A percentile compares a stretch with the other conserved stretches of the same genome.
These are phyloP conservation scores for Phytophthora fragariae DNA, from an alignment of 352 stramenopile species.

Conservation along the genomic window DNA sequence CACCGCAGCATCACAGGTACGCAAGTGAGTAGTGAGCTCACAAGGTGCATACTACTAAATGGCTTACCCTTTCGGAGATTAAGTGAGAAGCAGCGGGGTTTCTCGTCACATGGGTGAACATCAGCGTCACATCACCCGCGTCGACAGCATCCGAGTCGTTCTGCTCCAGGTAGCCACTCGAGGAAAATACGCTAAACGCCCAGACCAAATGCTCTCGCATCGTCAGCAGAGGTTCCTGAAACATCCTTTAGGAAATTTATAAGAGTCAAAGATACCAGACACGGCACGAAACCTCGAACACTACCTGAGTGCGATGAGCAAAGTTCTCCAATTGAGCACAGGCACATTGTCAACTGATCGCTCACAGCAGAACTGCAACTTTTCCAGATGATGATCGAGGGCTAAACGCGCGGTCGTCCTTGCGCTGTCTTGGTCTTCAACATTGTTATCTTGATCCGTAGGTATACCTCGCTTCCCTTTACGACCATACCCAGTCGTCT, in stretches of 20 bases:
- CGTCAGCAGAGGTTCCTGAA: slow-evolving; percentile 62
- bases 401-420: slow-evolving; percentile 14
- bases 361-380: slow-evolving; percentile 71
- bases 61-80: slow-evolving; percentile 59
- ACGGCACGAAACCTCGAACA: background rate
- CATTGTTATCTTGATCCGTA: slow-evolving; percentile 11
- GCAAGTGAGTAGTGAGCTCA: background rate
- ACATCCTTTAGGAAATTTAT: slow-evolving; percentile 39
- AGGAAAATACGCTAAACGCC: slow-evolving; percentile 67
- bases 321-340: slow-evolving; percentile 72
- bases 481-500: slow-evolving; percentile 1
- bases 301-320: slow-evolving; percentile 68
- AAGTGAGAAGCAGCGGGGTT: slow-evolving; percentile 58
- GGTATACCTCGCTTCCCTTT: slow-evolving; percentile 1
- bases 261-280: background rate
- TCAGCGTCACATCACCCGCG: slow-evolving; percentile 48
- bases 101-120: slow-evolving; percentile 62
- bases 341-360: slow-evolving; percentile 54
- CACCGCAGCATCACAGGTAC: background rate
- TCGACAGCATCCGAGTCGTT: slow-evolving; percentile 42
- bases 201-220: slow-evolving; percentile 65
- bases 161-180: slow-evolving; percentile 60
- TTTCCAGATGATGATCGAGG: slow-evolving; percentile 66
- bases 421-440: slow-evolving; percentile 15
- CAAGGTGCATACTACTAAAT: background rate